phyloP scores from a whole-genome alignment of 352 stramenopile genomes.

The Labyrinthula sp. region DNA sequence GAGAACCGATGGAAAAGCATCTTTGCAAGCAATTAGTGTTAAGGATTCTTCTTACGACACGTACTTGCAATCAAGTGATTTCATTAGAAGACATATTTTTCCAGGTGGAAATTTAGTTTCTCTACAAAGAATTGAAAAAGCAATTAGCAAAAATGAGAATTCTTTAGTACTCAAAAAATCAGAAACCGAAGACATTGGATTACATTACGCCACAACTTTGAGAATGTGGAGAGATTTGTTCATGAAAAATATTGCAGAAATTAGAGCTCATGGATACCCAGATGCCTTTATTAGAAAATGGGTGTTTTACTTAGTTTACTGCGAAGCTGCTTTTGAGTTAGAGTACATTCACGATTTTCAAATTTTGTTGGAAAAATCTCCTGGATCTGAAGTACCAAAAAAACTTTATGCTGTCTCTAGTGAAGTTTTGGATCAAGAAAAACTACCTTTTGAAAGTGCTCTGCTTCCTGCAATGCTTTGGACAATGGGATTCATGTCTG shows the following conservation, averaged over 20 bases:
- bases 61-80: slow-evolving; percentile 51
- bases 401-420: too few relatives aligned
- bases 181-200: slow-evolving; percentile 55
- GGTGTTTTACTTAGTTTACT: slow-evolving; percentile 67
- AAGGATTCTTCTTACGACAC: slow-evolving; percentile 52
- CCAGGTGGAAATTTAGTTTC: slow-evolving; percentile 58
- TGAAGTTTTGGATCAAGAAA: too few relatives aligned
- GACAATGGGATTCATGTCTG: too few relatives aligned
- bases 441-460: too few relatives aligned
- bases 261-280: slow-evolving; percentile 47
- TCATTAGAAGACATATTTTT: slow-evolving; percentile 71
- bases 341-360: slow-evolving; percentile 29
- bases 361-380: background rate
- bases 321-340: slow-evolving; percentile 52
- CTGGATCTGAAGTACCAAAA: background rate
- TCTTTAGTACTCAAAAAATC: slow-evolving; percentile 32
- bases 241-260: slow-evolving; percentile 47
- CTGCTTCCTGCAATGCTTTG: too few relatives aligned
- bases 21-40: slow-evolving; percentile 51
- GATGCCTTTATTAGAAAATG: slow-evolving; percentile 62
- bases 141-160: slow-evolving; percentile 8
- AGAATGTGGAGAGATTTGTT: slow-evolving; percentile 61
- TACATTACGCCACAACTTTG: slow-evolving; percentile 65
- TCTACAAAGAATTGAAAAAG: slow-evolving; percentile 36
- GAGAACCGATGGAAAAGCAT: slow-evolving; percentile 47